These are phyloP conservation scores for Bryoerythrophyllum caledonicum DNA, from an alignment of 225 moss, liverwort and hornwort species.

Conservation along the genomic window DNA sequence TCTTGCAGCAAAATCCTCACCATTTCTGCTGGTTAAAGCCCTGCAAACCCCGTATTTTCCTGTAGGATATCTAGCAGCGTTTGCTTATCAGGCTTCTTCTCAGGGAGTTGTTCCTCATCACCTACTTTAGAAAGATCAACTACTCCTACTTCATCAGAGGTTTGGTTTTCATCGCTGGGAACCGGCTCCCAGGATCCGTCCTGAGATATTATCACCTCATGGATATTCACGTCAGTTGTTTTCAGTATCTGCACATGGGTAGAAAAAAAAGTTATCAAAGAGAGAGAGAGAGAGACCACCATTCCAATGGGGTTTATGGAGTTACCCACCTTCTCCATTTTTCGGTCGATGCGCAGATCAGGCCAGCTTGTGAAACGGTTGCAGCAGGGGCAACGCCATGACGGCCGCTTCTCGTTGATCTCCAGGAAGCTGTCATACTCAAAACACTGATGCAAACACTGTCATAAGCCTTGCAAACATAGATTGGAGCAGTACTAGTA, in stretches of 20 bases:
- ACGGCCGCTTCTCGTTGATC: constrained; percentile 73
- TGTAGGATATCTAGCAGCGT: constrained; percentile 25
- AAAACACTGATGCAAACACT: constrained; percentile 55
- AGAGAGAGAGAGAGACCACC: too few relatives aligned
- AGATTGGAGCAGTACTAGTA: not conserved
- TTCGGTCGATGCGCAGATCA: constrained; percentile 63
- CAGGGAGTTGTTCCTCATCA: constrained; percentile 28
- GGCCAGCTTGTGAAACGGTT: constrained; percentile 52
- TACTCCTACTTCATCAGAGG: constrained; percentile 24
- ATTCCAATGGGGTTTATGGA: not conserved
- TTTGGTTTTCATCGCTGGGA: constrained; percentile 23
- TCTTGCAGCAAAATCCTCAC: too few relatives aligned
- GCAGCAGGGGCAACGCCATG: constrained; percentile 85
- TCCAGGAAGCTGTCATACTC: constrained; percentile 72
- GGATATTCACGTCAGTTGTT: constrained; percentile 45
- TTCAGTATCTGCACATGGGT: constrained; percentile 49
- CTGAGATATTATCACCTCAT: constrained; percentile 58
- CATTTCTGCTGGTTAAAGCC: too few relatives aligned
- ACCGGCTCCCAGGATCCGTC: constrained; percentile 63
- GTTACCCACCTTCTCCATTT: constrained; percentile 58
- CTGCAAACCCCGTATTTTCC: not conserved
- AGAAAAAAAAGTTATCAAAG: not conserved
- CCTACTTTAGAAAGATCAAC: constrained; percentile 42
- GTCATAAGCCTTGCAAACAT: constrained; percentile 7
- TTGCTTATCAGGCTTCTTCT: constrained; percentile 36